Conservation (phyloP, 2,329 filamentous ascomycete species). For the Lasiodiplodia gonubiensis region DNA sequence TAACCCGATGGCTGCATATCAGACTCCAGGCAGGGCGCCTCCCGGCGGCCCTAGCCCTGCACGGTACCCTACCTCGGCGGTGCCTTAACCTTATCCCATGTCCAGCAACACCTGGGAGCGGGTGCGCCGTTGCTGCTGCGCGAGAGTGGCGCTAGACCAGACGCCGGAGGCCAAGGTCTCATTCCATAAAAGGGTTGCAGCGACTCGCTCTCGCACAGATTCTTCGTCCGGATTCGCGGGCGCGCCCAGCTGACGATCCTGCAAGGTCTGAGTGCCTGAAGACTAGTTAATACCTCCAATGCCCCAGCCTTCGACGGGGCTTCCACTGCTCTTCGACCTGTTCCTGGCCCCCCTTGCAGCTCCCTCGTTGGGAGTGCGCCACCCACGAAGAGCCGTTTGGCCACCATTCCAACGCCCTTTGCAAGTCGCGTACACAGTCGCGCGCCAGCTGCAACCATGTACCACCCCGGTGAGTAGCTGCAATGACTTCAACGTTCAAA, state of each 20-base stretch:
- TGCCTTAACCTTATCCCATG: slow-evolving; percentile 15
- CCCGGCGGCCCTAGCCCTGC: slow-evolving; percentile 8
- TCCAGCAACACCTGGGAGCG: background rate
- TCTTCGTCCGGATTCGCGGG: slow-evolving; percentile 32
- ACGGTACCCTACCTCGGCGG: background rate
- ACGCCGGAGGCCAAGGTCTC: slow-evolving; percentile 40
- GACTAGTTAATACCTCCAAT: slow-evolving; percentile 19
- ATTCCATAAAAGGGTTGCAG: slow-evolving; percentile 43
- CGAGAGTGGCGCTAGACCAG: no score
- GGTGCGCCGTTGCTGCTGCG: slow-evolving; percentile 13
- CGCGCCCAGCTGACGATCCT: slow-evolving; percentile 34
- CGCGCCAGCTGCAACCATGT: slow-evolving; percentile 39
- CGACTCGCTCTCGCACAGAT: slow-evolving; percentile 33
- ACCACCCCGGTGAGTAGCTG: slow-evolving; percentile 40
- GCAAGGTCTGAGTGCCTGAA: slow-evolving; percentile 35
- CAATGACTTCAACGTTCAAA: slow-evolving; percentile 41
- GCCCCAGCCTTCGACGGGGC: slow-evolving; percentile 27
- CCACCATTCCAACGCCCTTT: slow-evolving; percentile 45
- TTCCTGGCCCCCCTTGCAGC: slow-evolving; percentile 39
- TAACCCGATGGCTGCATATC: slow-evolving; percentile 26
- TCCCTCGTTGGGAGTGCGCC: slow-evolving; percentile 33
- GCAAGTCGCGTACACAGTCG: slow-evolving; percentile 42
- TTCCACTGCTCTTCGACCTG: slow-evolving; percentile 29
- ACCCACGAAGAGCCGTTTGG: slow-evolving; percentile 28
- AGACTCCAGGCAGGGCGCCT: background rate